Evolutionary conservation across 73 alveolate species (phyloP), one percentile per base, ranked within the genome.

Genomic region (Paramecium tetraurelia): DNA sequence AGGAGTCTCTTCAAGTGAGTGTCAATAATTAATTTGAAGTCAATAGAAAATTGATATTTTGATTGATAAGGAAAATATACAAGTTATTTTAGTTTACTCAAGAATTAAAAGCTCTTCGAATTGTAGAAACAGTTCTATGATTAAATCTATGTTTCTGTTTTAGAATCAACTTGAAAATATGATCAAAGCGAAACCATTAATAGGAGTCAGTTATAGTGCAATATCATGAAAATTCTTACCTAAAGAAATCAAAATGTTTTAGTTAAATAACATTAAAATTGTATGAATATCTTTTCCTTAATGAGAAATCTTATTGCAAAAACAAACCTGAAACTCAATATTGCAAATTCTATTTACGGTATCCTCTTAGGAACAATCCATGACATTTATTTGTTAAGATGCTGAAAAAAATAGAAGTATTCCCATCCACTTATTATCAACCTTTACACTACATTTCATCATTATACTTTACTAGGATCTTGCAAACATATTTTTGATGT

Each of bases 341-440:
- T 80, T 80, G 57, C 22, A 43, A 48, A 48, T 48, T 31, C 38
- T 44, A 80, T 41, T 80, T 35, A 44, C 90, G 7, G 53, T 80
- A 0, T 24, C 44, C 43, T 22, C 76, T 31, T 31, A 80, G 48
- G 43, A 40, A 80, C 7, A 80, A 80, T 80, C 90, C 11, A 43
- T 80, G 0, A 80, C 90, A 80, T 80, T 80, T 6, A 22, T 80
- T 12, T 80, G 89, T 38, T 38, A 57, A 5, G 89, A 76, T 76
- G 21, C 63, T 27, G 31, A 27, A 27, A 27, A 27, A 27, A 27
- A 27, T 27, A 27, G 31, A 27, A 27, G 31, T 27, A n/a, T n/a
- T n/a, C n/a, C n/a, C n/a, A n/a, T n/a, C n/a, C n/a, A n/a, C n/a
- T n/a, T n/a, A n/a, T n/a, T n/a, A n/a, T n/a, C n/a, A n/a, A n/a